Conservation (phyloP, 306 rosid species). For the Senna siamea region DNA sequence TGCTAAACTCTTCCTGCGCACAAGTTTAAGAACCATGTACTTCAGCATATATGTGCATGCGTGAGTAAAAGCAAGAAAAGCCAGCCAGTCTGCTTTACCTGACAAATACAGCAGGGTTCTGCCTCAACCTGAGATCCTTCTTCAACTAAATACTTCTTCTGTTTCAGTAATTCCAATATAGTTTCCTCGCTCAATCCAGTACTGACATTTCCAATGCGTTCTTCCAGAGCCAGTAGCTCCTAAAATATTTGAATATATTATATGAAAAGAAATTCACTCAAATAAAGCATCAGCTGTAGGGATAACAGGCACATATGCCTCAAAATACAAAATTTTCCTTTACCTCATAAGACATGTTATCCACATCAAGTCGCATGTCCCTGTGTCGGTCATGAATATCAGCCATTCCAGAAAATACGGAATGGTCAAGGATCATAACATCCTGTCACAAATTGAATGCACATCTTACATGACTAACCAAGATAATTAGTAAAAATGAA, state of each 20-base stretch:
- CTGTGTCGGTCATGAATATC: conserved; percentile 89
- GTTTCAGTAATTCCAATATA: conserved; percentile 59
- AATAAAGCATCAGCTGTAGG: conserved; percentile 13
- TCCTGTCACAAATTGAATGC: conserved; percentile 60
- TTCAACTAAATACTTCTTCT: conserved; percentile 50
- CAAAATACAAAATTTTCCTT: conserved; percentile 5
- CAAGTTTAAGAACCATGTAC: conserved; percentile 2
- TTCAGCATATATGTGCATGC: not conserved
- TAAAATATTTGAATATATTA: conserved; percentile 32
- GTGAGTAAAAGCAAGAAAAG: not conserved
- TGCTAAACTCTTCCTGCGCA: conserved; percentile 79
- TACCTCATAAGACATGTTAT: conserved; percentile 99
- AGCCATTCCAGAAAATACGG: conserved; percentile 82
- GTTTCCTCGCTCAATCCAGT: conserved; percentile 88
- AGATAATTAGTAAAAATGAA: not conserved
- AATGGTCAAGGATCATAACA: conserved; percentile 91
- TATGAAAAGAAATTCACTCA: not conserved
- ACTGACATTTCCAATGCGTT: conserved; percentile 92
- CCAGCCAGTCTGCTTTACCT: conserved; percentile 55
- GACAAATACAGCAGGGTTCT: conserved; percentile 96
- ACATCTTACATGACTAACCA: conserved; percentile 28
- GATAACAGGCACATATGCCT: not conserved
- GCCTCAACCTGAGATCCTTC: conserved; percentile 52
- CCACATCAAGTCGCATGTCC: conserved; percentile 98
- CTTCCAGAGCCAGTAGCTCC: conserved; percentile 96